These are phyloP conservation scores for Blastomyces silverae DNA, from an alignment of 2,329 filamentous ascomycete genomes.

Conservation along the genomic window DNA sequence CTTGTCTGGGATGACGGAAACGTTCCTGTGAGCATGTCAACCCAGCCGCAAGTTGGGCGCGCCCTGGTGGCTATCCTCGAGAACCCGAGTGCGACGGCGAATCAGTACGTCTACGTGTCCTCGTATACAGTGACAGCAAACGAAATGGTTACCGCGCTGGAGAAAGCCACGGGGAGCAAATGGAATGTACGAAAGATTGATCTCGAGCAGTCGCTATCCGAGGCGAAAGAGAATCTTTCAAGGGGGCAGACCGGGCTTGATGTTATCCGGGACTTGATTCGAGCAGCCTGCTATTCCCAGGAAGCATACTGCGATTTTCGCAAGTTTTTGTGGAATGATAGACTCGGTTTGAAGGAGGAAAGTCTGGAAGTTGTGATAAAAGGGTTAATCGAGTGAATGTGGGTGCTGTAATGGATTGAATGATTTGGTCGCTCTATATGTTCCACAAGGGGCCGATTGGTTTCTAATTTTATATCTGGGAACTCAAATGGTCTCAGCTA, in stretches of 20 bases:
- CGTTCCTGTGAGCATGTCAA: constrained; percentile 47
- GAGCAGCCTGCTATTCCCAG: not conserved
- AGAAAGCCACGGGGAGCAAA: constrained; percentile 48
- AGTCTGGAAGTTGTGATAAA: constrained; percentile 3
- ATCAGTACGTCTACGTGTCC: constrained; percentile 53
- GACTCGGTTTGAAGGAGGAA: constrained; percentile 2
- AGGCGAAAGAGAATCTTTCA: not conserved
- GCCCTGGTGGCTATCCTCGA: constrained; percentile 49
- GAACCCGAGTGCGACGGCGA: constrained; percentile 48
- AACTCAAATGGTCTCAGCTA: not conserved
- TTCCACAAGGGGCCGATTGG: not conserved
- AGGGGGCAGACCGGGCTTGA: not conserved
- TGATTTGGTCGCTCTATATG: not conserved
- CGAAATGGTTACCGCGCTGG: constrained; percentile 48
- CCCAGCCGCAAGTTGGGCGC: constrained; percentile 47
- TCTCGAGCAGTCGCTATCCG: not conserved
- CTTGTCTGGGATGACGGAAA: constrained; percentile 54
- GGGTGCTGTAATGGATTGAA: not conserved
- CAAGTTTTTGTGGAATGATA: constrained; percentile 5
- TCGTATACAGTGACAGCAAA: constrained; percentile 55
- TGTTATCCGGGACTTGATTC: not conserved
- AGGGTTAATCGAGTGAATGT: not conserved
- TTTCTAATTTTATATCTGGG: not conserved
- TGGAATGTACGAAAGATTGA: constrained; percentile 40
- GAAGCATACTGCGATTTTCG: constrained; percentile 7